These are phyloP conservation scores for Collybia sordida DNA, from an alignment of 768 basidiomycete genomes.

Conservation along the genomic window DNA sequence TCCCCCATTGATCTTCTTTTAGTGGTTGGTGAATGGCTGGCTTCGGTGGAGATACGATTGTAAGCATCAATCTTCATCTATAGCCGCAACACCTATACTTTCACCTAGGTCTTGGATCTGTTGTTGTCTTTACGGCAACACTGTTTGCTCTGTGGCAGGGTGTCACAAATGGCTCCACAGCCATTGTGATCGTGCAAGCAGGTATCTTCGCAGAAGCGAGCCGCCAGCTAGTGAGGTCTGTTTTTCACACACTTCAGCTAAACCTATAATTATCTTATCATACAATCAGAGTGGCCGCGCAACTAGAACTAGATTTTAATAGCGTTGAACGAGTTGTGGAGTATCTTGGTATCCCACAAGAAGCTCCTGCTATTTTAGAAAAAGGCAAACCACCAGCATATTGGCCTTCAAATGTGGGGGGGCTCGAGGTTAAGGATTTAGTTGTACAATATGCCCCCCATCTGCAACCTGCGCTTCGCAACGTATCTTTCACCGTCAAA, in stretches of 20 bases:
- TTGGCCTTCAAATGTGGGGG: conserved; percentile 65
- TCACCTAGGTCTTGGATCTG: conserved; percentile 61
- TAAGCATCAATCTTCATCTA: conserved; percentile 22
- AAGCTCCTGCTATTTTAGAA: conserved; percentile 61
- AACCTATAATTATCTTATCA: background rate
- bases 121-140: conserved; percentile 69
- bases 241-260: background rate
- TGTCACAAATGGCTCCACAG: conserved; percentile 60
- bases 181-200: conserved; percentile 71
- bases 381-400: conserved; percentile 62
- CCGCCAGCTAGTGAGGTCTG: conserved; percentile 58
- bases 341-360: conserved; percentile 66
- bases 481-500: conserved; percentile 56
- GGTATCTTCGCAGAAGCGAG: conserved; percentile 71
- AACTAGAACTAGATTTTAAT: conserved; percentile 73
- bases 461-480: conserved; percentile 57
- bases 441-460: conserved; percentile 63
- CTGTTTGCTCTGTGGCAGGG: conserved; percentile 60
- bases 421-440: conserved; percentile 56
- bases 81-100: background rate
- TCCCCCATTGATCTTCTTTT: conserved; percentile 7
- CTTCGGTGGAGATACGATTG: conserved; percentile 75
- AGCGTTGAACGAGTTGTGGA: conserved; percentile 73
- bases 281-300: conserved; percentile 54
- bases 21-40: conserved; percentile 74